Base-by-base conservation (phyloP, 352 stramenopile species). In the Globisporangium okanoganense region DNA sequence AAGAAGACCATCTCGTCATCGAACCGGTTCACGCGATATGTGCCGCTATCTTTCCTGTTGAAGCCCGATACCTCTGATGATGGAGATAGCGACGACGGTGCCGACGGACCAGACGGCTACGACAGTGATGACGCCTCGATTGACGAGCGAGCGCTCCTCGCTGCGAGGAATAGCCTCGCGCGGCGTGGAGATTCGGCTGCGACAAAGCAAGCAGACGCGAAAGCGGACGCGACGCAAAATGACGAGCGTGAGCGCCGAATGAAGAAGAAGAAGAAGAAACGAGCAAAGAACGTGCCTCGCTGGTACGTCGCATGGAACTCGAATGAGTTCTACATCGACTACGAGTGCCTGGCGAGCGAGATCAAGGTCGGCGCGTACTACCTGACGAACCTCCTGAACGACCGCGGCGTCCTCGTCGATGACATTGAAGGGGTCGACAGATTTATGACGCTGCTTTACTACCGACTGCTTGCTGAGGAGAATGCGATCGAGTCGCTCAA, bases 391-490 rank as follows among this genome's bases (percentile, higher is more conserved):
- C 71, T 95, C 25, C 67, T 95, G 16, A 87, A 92, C 35, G 83
- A 92, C 58, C 85, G 84, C 53, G 85, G 85, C 8, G 82, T 92
- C 20, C 55, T 95, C 20, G 73, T 88, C 18, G 86, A 93, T 70
- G 82, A 93, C 25, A 85, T 95, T 56, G 81, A 88, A 2, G 78
- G 77, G 35, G 72, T 79, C 8, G 77, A 91, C 20, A 79, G 84
- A 56, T 93, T 95, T 31, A 94, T 95, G 82, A 92, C 77, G 16
- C 61, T 94, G n/a, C 64, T 95, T 22, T 95, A 95, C 65, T 94
- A 94, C 35, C 82, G 86, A 13, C 58, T 95, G 44, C 70, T 94
- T 24, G 82, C 82, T 18, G 83, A 94, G 75, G 82, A 92, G 31
- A 72, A 71, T 9, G 58, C 63, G 25, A 33, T 49, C 13, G 59